Conservation (phyloP, 2,329 filamentous ascomycete species). For the Metarhizium guizhouense region DNA sequence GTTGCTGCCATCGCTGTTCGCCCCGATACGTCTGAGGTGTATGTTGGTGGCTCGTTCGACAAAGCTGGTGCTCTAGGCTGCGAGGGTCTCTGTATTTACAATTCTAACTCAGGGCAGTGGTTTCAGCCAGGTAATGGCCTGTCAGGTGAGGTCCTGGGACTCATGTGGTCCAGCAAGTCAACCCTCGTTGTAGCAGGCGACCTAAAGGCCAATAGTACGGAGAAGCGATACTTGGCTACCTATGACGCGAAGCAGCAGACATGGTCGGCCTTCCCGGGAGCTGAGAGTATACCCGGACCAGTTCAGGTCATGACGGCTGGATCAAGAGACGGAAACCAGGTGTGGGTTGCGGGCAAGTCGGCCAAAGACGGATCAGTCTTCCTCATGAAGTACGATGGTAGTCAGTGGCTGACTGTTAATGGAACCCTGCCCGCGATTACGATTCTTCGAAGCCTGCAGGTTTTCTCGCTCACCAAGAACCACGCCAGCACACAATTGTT, state of each 20-base stretch:
- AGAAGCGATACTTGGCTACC: slow-evolving; percentile 54
- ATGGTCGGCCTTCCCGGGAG: slow-evolving; percentile 58
- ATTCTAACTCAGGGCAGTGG: slow-evolving; percentile 65
- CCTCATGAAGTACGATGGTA: slow-evolving; percentile 74
- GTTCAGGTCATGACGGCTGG: slow-evolving; percentile 69
- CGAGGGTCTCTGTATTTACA: slow-evolving; percentile 72
- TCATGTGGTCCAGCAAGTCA: slow-evolving; percentile 68
- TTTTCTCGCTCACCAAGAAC: slow-evolving; percentile 61
- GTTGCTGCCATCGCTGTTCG: slow-evolving; percentile 71
- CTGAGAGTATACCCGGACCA: slow-evolving; percentile 65
- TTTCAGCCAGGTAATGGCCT: slow-evolving; percentile 66
- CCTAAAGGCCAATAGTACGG: slow-evolving; percentile 57
- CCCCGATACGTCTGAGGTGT: slow-evolving; percentile 64
- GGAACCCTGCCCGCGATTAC: slow-evolving; percentile 56
- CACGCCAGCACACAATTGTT: slow-evolving; percentile 60
- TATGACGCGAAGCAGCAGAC: slow-evolving; percentile 60
- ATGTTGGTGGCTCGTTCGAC: slow-evolving; percentile 78
- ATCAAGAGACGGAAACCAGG: slow-evolving; percentile 58
- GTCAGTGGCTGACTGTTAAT: slow-evolving; percentile 58
- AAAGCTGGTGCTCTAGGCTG: slow-evolving; percentile 77
- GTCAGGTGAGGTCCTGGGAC: slow-evolving; percentile 57
- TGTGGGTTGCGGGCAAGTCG: slow-evolving; percentile 75
- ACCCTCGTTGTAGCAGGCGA: slow-evolving; percentile 71
- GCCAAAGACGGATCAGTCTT: slow-evolving; percentile 57
- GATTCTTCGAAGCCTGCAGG: slow-evolving; percentile 68